phyloP scores from a whole-genome alignment of 2,329 filamentous ascomycete genomes.

The Cladosporium sp. region DNA sequence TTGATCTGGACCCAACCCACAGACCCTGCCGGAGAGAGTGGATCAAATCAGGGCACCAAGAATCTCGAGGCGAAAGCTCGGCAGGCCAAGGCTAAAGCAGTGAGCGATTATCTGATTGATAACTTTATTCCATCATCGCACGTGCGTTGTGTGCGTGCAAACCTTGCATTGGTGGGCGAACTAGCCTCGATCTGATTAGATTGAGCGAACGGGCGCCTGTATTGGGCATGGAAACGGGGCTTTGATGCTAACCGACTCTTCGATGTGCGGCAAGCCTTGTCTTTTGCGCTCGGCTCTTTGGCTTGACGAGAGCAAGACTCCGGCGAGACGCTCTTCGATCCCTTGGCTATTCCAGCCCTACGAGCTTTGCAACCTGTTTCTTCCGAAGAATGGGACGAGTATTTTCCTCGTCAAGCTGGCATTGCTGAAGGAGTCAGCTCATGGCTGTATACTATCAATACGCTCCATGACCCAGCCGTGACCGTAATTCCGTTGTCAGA shows the following conservation, averaged over 20 bases:
- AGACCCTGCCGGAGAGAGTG: not conserved
- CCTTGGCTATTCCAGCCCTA: slow-evolving; percentile 7
- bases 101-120: slow-evolving; percentile 19
- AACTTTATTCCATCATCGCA: slow-evolving; percentile 14
- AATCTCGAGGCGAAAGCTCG: not conserved
- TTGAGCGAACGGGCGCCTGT: slow-evolving; percentile 7
- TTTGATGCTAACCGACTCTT: not conserved
- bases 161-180: not conserved
- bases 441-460: not conserved
- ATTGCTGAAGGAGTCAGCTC: not conserved
- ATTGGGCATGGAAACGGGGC: not conserved
- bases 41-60: not conserved
- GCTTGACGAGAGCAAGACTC: slow-evolving; percentile 12
- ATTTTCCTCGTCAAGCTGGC: no score
- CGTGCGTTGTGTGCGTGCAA: not conserved
- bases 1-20: not conserved
- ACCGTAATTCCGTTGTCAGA: not conserved
- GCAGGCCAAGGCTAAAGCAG: not conserved
- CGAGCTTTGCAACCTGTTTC: slow-evolving; percentile 1
- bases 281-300: slow-evolving; percentile 9
- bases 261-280: not conserved
- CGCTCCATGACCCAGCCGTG: not conserved
- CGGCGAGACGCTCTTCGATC: slow-evolving; percentile 2
- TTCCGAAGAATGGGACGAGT: not conserved
- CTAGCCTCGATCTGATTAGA: slow-evolving; percentile 17